Conservation (phyloP, 2,329 filamentous ascomycete genomes). For the Ascochyta lentis region DNA sequence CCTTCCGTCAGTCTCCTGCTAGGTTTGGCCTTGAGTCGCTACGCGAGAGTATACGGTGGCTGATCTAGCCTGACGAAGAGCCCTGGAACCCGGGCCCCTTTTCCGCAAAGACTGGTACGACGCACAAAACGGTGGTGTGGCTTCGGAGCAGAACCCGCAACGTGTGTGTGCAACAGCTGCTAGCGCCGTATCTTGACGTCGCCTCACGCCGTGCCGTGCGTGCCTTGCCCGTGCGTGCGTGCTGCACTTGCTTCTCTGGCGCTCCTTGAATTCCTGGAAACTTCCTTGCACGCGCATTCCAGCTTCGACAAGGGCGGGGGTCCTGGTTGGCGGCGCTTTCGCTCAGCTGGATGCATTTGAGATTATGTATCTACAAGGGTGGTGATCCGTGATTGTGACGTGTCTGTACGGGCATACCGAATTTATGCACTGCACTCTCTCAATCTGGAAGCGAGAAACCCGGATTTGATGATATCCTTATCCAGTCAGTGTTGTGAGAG, state of each 20-base stretch:
- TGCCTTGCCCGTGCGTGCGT: neutral
- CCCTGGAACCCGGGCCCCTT: slow-evolving; percentile 1
- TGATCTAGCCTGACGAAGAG: neutral
- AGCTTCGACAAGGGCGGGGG: neutral
- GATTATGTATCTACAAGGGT: neutral
- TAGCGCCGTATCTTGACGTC: neutral
- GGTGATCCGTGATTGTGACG: slow-evolving; percentile 2
- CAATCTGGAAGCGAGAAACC: neutral
- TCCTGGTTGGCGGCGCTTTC: neutral
- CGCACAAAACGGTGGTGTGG: slow-evolving; percentile 8
- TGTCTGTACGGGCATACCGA: slow-evolving; percentile 7
- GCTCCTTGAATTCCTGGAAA: neutral
- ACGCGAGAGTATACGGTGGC: neutral
- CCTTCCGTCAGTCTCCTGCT: neutral
- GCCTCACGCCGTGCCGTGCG: neutral
- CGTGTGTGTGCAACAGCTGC: slow-evolving; percentile 8
- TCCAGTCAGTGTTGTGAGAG: neutral
- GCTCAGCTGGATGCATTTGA: neutral
- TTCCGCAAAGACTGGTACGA: slow-evolving; percentile 4
- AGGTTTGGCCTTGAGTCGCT: neutral
- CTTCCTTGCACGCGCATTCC: neutral
- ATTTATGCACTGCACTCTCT: neutral
- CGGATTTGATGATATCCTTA: too few relatives aligned
- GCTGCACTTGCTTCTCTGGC: neutral
- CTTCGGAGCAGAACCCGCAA: slow-evolving; percentile 8